Base-by-base conservation (phyloP, 2,329 filamentous ascomycete species). In the Chrysoporthe austroafricana region DNA sequence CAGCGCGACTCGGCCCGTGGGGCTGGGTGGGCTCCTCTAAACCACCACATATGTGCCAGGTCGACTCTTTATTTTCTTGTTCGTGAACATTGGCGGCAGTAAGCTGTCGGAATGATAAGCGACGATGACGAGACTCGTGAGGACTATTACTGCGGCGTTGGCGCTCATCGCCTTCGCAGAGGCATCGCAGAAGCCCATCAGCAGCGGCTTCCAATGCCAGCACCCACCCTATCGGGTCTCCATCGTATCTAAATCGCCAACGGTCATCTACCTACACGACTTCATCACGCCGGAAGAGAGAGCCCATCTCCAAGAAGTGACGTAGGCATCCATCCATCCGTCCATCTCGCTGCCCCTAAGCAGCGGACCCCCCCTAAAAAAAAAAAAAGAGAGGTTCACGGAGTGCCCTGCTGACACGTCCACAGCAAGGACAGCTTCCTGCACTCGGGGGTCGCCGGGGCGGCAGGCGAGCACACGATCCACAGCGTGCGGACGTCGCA, bases 201-300 rank as follows among this genome's bases (percentile, higher is more conserved):
- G 52, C 21, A 67, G 71, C 21, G 70, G 70, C n/a, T 70, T 64
- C 43, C 32, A 32, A 5, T 79, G 77, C 66, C 70, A 73, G 57
- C 76, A 79, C 64, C 76, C 77, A 16, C 71, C 72, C 43, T 79
- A 78, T 57, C 71, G 75, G 56, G 73, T 73, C 16, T 73, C 76
- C 42, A 71, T 79, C n/a, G 71, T 77, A 56, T 79, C 78, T 14
- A 74, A 74, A 60, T 78, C 77, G 21, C 79, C 79, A 1, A 67
- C 81, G 6, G 78, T 81, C 14, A 76, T 81, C 43, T 81, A 81
- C 59, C 74, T 81, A 9, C 73, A 73, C 34, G 72, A 76, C 46
- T 81, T 81, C 68, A 68, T 81, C 43, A 80, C 76, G 1, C 63
- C 72, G 9, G 72, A 77, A 34, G 79, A 81, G 70, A 74, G 75